phyloP scores from a whole-genome alignment of 257 asterid species.

The Fraxinus anomala region DNA sequence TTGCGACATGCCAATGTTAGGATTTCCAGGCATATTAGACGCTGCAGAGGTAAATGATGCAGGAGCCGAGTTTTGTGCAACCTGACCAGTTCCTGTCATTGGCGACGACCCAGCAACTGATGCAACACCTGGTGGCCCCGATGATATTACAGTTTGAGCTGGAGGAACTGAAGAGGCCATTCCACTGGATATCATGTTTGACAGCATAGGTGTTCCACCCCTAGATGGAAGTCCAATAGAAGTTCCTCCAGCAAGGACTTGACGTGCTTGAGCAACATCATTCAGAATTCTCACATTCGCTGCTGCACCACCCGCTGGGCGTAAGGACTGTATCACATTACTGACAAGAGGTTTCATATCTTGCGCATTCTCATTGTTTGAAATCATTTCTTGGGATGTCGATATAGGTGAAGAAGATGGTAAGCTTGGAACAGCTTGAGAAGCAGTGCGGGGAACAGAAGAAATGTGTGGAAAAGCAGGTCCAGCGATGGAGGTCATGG shows the following conservation, averaged over 20 bases:
- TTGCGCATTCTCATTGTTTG: slow-evolving; percentile 56
- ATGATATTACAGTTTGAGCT: slow-evolving; percentile 63
- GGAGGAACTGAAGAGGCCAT: slow-evolving; percentile 75
- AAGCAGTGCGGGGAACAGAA: slow-evolving; percentile 69
- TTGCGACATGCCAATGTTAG: slow-evolving; percentile 65
- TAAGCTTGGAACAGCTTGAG: slow-evolving; percentile 64
- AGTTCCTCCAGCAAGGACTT: slow-evolving; percentile 73
- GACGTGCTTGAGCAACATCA: slow-evolving; percentile 86
- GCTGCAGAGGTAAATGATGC: slow-evolving; percentile 62
- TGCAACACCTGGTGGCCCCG: slow-evolving; percentile 68
- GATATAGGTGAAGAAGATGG: slow-evolving; percentile 89
- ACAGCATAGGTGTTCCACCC: slow-evolving; percentile 82
- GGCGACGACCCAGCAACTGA: slow-evolving; percentile 60
- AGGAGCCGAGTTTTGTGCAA: slow-evolving; percentile 61
- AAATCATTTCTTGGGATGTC: slow-evolving; percentile 62
- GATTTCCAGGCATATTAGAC: slow-evolving; percentile 46
- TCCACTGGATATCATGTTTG: slow-evolving; percentile 89
- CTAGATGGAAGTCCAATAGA: slow-evolving; percentile 68
- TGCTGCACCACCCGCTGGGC: slow-evolving; percentile 75
- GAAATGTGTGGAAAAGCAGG: slow-evolving; percentile 70
- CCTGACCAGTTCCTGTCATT: slow-evolving; percentile 52
- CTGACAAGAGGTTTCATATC: slow-evolving; percentile 73
- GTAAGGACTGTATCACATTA: slow-evolving; percentile 54
- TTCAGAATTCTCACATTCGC: slow-evolving; percentile 85
- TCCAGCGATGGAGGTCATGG: slow-evolving; percentile 58